phyloP scores from a whole-genome alignment of 345 rosid species.

The Salix caprea region DNA sequence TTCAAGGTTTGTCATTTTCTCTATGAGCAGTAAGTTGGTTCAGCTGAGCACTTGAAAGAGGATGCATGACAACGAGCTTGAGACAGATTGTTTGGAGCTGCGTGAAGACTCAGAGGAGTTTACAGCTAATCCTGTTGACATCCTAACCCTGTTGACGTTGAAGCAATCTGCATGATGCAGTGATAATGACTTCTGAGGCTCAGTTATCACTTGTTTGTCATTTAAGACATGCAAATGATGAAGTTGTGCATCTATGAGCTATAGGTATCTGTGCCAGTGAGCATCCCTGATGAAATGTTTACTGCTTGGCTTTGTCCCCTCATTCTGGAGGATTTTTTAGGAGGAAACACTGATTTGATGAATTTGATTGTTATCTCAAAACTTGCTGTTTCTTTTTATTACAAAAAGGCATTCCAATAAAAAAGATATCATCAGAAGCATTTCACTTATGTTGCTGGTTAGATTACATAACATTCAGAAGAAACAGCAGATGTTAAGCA shows the following conservation, averaged over 20 bases:
- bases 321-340: background rate
- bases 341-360: background rate
- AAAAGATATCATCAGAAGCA: background rate
- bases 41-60: background rate
- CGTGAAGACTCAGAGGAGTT: background rate
- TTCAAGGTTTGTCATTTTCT: background rate
- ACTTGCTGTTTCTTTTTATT: background rate
- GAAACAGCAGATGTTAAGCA: background rate
- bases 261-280: background rate
- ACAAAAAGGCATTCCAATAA: background rate
- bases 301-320: background rate
- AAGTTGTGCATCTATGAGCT: background rate
- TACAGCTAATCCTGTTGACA: background rate
- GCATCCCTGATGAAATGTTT: background rate
- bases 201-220: background rate
- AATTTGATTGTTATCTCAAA: background rate
- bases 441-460: background rate
- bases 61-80: background rate
- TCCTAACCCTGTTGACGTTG: background rate
- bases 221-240: background rate
- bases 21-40: background rate
- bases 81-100: background rate
- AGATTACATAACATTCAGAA: background rate
- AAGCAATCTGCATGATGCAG: background rate
- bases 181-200: background rate